Percentiles rank a stretch among this genome's conserved stretches.
Conservation (phyloP, 2,329 filamentous ascomycete species). For the Diaporthe aspalathi region DNA sequence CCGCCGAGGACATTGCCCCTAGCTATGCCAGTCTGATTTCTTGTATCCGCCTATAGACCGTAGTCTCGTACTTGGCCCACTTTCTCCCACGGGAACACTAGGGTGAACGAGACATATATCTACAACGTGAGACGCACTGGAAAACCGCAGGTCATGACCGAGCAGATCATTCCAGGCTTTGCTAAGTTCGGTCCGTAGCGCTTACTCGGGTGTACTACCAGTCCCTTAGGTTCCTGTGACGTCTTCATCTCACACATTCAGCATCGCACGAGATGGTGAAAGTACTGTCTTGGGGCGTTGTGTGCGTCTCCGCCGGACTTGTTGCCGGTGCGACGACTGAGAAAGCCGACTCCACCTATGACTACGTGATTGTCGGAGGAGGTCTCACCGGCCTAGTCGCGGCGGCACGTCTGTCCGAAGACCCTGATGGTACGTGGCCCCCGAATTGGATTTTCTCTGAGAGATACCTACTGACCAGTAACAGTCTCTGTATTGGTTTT, state of each 20-base stretch:
- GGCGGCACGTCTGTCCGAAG: constrained; percentile 3
- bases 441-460: background rate
- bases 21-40: background rate
- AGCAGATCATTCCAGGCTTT: background rate
- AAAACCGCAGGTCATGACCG: background rate
- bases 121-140: background rate
- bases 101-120: background rate
- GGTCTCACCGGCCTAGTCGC: constrained; percentile 19
- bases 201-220: background rate
- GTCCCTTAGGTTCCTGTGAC: background rate
- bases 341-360: constrained; percentile 1
- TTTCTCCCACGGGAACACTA: background rate
- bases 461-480: background rate
- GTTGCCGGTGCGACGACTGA: background rate
- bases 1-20: constrained; percentile 1
- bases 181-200: background rate
- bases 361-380: constrained; percentile 23
- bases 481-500: constrained; percentile 13
- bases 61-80: constrained; percentile 5
- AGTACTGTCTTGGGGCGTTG: background rate
- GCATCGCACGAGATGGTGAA: background rate
- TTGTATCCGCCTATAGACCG: background rate
- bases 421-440: constrained; percentile 10
- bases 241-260: background rate
- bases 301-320: background rate